phyloP scores from a whole-genome alignment of 1,284 basidiomycete genomes.

The Laetiporus sulphureus region DNA sequence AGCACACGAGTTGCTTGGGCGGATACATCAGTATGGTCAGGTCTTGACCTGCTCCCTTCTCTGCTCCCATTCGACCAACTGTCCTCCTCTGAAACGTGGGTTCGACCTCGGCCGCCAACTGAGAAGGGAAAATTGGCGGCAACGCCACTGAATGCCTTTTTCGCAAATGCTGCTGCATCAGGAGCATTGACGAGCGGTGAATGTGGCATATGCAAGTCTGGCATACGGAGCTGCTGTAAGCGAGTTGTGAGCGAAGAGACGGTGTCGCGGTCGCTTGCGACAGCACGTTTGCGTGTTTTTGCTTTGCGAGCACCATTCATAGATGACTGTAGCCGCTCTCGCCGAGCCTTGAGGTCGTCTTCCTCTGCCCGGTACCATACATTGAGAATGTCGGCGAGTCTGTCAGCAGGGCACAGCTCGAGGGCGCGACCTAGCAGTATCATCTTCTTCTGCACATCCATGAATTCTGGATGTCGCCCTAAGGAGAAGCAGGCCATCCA shows the following conservation, averaged over 20 bases:
- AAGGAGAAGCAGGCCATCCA: slow-evolving; percentile 87
- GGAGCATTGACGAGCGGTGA: slow-evolving; percentile 59
- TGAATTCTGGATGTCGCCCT: slow-evolving; percentile 72
- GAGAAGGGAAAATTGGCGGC: slow-evolving; percentile 74
- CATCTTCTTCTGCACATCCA: slow-evolving; percentile 61
- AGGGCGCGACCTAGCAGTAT: slow-evolving; percentile 76
- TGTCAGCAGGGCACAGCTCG: slow-evolving; percentile 81
- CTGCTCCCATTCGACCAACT: slow-evolving; percentile 32
- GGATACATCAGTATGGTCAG: slow-evolving; percentile 56
- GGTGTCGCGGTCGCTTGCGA: slow-evolving; percentile 16
- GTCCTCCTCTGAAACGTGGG: slow-evolving; percentile 35
- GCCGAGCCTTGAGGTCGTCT: slow-evolving; percentile 48
- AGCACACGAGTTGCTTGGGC: slow-evolving; percentile 66
- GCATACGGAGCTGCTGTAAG: slow-evolving; percentile 35
- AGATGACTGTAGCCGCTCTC: slow-evolving; percentile 15
- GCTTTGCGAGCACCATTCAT: slow-evolving; percentile 10
- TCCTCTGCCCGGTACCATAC: slow-evolving; percentile 68
- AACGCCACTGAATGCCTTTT: slow-evolving; percentile 65
- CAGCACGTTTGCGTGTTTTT: slow-evolving; percentile 11
- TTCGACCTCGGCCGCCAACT: slow-evolving; percentile 42
- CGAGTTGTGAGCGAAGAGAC: slow-evolving; percentile 50
- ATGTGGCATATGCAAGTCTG: slow-evolving; percentile 53
- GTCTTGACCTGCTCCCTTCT: slow-evolving; percentile 32
- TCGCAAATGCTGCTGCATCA: slow-evolving; percentile 68
- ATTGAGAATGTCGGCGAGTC: slow-evolving; percentile 64